Evolutionary conservation across 108 stramenopile genomes (phyloP), one percentile per base, ranked within the genome.

Genomic region (Phaeodactylum tricornutum): DNA sequence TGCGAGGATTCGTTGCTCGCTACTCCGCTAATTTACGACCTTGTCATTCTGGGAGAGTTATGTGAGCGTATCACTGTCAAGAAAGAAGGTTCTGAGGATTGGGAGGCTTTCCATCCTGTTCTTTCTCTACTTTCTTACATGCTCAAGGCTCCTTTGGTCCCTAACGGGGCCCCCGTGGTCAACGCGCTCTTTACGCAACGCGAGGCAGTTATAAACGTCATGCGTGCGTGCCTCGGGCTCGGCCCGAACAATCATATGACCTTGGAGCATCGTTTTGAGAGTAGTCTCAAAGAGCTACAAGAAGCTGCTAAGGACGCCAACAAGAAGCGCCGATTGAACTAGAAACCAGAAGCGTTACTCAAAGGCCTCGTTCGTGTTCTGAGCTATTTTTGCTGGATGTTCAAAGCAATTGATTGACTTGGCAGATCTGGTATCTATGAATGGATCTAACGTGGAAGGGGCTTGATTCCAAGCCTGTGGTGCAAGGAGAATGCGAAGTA

Each of bases 1-100:
- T 98, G 97, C 61, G 95, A 98, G 66, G 97, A 98, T 59, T 94
- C 93, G 3, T 71, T 98, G 9, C 69, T 98, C 46, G 97, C 97
- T 23, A 90, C 90, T 22, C 97, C 97, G 15, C 66, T 98, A 34
- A 98, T 98, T 55, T 87, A 92, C 43, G 97, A 98, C 61, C 83
- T 98, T 23, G 87, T 96, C 21, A 77, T 98, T 27, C 61, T 98
- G 43, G 81, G 81, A 4, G 97, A 98, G 71, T 66, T 98, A 15
- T 92, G 88, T 45, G 74, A 89, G 56, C 91, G 97, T 15, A 88
- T 98, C 29, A 61, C 64, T 20, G 78, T 98, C 24, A 75, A 71
- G 53, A 82, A 60, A 59, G 84, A 77, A 40, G 87, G 71, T 31
- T 77, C 62, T 19, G 36, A 62, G 5, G 56, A 69, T 22, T 94